These are phyloP conservation scores for Pestalotiopsis sp. DNA, from an alignment of 2,329 filamentous ascomycete genomes.

Conservation along the genomic window DNA sequence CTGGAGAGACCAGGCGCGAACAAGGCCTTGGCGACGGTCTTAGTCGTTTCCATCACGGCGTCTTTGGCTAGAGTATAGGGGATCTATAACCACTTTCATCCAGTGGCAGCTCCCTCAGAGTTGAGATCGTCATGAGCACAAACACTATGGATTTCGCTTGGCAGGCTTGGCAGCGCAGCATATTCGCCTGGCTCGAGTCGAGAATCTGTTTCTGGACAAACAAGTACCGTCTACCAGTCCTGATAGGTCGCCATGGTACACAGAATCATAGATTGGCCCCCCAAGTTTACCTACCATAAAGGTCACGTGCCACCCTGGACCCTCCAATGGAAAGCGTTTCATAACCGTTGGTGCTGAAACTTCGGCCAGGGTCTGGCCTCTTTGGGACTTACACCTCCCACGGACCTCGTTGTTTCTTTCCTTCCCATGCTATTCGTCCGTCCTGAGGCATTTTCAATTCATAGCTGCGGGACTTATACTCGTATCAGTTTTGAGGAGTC, in stretches of 20 bases:
- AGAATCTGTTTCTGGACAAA: conserved; percentile 19
- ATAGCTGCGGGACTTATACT: conserved; percentile 11
- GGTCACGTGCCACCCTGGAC: conserved; percentile 25
- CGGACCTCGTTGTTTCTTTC: conserved; percentile 14
- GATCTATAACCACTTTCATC: conserved; percentile 20
- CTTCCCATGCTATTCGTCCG: conserved; percentile 14
- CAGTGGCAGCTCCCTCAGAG: conserved; percentile 18
- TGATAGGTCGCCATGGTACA: conserved; percentile 11
- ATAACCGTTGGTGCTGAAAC: conserved; percentile 28
- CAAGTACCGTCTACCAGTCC: conserved; percentile 14
- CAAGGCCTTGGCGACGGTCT: not conserved
- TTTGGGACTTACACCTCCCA: conserved; percentile 12
- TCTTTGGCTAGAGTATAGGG: conserved; percentile 24
- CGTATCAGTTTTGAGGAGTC: conserved; percentile 1
- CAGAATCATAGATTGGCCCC: conserved; percentile 8
- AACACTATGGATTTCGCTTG: conserved; percentile 15
- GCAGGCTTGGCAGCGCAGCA: conserved; percentile 19
- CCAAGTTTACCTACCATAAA: not conserved
- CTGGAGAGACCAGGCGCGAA: not conserved
- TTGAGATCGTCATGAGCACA: conserved; percentile 13
- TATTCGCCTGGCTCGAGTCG: conserved; percentile 5
- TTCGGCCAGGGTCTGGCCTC: conserved; percentile 14
- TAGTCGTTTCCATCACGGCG: conserved; percentile 21
- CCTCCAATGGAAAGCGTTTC: conserved; percentile 25
- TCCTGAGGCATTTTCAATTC: conserved; percentile 28